Base-by-base conservation (phyloP, 2,329 filamentous ascomycete species). In the Blastomyces parvus region DNA sequence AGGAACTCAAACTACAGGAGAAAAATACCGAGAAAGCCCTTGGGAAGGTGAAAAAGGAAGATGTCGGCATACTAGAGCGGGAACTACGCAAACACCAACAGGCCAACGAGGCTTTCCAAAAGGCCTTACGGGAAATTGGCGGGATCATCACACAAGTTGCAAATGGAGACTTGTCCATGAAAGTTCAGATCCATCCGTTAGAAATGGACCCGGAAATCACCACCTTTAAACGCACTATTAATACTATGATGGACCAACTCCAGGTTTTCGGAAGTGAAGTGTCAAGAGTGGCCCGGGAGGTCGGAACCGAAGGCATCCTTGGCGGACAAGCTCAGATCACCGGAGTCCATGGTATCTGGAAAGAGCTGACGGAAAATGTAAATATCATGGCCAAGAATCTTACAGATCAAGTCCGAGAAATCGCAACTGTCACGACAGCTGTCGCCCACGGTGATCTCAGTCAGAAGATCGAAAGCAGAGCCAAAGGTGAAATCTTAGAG, bases 131-230 rank as follows among this genome's bases (percentile, higher is more conserved):
- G 67, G 94, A 99, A 76, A 97, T 99, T 69, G 94, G 94, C 70
- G 94, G 93, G 73, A 97, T 99, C 70, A 90, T 97, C 71, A 97
- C 94, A 27, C 92, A 93, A 66, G 94, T 97, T 68, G 94, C 93
- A 63, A 90, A 91, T 71, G 93, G 93, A 77, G 93, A 97, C 74
- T 82, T 97, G 65, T 96, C 91, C 75, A 97, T 96, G 82, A 96
- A 96, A 79, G 93, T 97, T 67, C 86, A 93, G 71, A 95, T 97
- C 75, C 94, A 97, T 74, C 89, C 90, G 3, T 88, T 95, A 68
- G 93, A 97, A 79, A 94, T 97, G 88, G 93, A 97, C 81, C 91
- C 92, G 36, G 93, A 97, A 82, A 97, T 97, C 72, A 94, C 91
- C 36, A 92, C 91, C 11, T 97, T 97, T 82, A 97, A 97, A 79